These are phyloP conservation scores for Ceratocystiopsis sp. DNA, from an alignment of 2,329 filamentous ascomycete species.

Conservation along the genomic window DNA sequence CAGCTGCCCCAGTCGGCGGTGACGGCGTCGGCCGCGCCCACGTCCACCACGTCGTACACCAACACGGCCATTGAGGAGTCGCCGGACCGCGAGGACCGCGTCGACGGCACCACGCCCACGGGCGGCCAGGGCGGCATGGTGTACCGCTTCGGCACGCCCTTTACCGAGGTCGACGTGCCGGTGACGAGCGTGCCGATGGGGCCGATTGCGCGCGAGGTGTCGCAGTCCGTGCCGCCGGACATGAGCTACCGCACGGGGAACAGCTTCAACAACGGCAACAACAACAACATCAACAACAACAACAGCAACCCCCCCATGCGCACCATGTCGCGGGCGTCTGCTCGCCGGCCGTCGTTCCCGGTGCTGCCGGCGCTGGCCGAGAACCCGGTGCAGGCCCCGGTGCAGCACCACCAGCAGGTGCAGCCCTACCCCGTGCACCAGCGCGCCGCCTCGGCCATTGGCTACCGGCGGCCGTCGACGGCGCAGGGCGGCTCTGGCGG, in stretches of 20 bases:
- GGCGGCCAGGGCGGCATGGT: constrained; percentile 21
- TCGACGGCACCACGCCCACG: constrained; percentile 21
- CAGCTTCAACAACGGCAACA: constrained; percentile 13
- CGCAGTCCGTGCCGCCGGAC: constrained; percentile 83
- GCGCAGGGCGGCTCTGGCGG: neutral
- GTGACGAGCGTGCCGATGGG: constrained; percentile 55
- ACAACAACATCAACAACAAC: neutral
- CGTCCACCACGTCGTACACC: constrained; percentile 7
- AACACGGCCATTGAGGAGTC: constrained; percentile 11
- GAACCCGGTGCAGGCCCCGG: constrained; percentile 26
- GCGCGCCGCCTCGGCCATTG: constrained; percentile 6
- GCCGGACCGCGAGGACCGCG: constrained; percentile 1
- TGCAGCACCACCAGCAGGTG: neutral
- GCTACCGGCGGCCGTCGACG: neutral
- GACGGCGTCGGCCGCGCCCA: constrained; percentile 4
- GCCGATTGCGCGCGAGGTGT: constrained; percentile 59
- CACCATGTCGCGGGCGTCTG: constrained; percentile 37
- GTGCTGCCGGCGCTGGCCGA: constrained; percentile 55
- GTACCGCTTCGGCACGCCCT: constrained; percentile 70
- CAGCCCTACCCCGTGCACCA: constrained; percentile 5
- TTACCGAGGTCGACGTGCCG: constrained; percentile 81
- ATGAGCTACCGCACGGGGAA: constrained; percentile 54
- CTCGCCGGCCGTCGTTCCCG: constrained; percentile 49
- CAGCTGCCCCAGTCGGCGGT: constrained; percentile 2
- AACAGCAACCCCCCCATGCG: constrained; percentile 18